These are phyloP conservation scores for Citrus inodora DNA, from an alignment of 345 rosid species.

Conservation along the genomic window DNA sequence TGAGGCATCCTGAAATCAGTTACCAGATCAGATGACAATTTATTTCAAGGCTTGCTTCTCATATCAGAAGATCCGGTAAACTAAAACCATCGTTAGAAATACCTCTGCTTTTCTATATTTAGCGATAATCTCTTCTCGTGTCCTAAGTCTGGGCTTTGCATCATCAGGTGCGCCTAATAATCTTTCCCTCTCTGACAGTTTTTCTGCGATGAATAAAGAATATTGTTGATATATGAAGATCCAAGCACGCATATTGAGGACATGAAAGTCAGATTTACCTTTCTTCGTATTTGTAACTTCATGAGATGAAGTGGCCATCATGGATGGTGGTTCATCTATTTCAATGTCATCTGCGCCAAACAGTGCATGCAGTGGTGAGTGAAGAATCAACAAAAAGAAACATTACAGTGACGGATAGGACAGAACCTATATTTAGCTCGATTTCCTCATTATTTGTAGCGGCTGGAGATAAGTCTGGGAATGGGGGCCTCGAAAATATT, in stretches of 20 bases:
- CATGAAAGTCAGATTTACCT: conserved; percentile 19
- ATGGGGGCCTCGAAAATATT: conserved; percentile 34
- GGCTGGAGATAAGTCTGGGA: conserved; percentile 22
- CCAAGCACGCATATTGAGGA: background rate
- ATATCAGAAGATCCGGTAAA: background rate
- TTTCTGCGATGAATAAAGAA: conserved; percentile 22
- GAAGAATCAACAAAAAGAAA: background rate
- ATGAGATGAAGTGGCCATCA: conserved; percentile 26
- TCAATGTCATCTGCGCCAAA: conserved; percentile 48
- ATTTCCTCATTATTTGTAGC: conserved; percentile 22
- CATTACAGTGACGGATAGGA: conserved; percentile 1
- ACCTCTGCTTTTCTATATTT: conserved; percentile 51
- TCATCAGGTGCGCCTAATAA: conserved; percentile 37
- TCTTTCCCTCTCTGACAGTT: conserved; percentile 42
- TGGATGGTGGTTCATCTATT: conserved; percentile 38
- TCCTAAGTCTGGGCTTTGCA: conserved; percentile 40
- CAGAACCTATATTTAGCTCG: conserved; percentile 42
- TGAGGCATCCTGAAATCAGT: conserved; percentile 38
- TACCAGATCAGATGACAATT: conserved; percentile 1
- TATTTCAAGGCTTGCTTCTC: background rate
- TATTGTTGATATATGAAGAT: background rate
- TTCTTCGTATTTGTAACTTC: conserved; percentile 23
- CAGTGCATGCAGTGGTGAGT: conserved; percentile 3
- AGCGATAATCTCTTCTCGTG: conserved; percentile 48
- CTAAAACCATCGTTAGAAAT: background rate